Base-by-base conservation (phyloP, 106 monocot species). In the Ottelia alismoides region DNA sequence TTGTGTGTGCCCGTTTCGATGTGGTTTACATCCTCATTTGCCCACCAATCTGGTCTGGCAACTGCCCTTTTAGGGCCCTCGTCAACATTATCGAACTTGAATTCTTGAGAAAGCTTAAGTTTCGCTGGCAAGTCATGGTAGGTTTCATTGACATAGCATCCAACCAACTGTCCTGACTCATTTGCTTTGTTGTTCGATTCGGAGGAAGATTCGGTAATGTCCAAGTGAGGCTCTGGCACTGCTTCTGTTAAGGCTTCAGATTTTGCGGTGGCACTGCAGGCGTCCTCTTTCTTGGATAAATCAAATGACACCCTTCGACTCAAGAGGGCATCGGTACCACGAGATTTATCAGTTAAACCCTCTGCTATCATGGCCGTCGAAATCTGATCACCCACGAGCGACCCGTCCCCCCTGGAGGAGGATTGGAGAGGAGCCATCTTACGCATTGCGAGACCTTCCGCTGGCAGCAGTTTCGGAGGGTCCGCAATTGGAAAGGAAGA, bases 21-120 rank as follows among this genome's bases (percentile, higher is more conserved):
- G 20, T 67, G 62, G 2, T 30, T 51, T 25, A 73, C 70, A 31
- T 79, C 76, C 65, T 79, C 78, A 61, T 78, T 82, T 2, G 67
- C 75, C 84, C 84, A 84, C 84, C 84, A 84, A 31, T 79, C 83
- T 2, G 81, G 73, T 26, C 63, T 78, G 30, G 78, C 56, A 11
- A 25, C 53, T 1, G 69, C 55, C 47, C 73, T 75, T 23, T 31
- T 45, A 20, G 55, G 20, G 21, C 55, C 40, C 11, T 68, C 74
- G 43, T 85, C 82, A n/a, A 56, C 45, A 53, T 87, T 87, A 51
- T 81, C 61, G 43, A 92, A 92, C 20, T 81, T 85, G 50, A 90
- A 90, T 35, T 90, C 90, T 61, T 78, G 84, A 7, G 90, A 75
- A 31, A 55, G 51, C 25, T 63, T 47, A 11, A 63, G 20, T 53